These are phyloP conservation scores for Zasmidium cellare DNA, from an alignment of 2,329 filamentous ascomycete genomes.

Conservation along the genomic window DNA sequence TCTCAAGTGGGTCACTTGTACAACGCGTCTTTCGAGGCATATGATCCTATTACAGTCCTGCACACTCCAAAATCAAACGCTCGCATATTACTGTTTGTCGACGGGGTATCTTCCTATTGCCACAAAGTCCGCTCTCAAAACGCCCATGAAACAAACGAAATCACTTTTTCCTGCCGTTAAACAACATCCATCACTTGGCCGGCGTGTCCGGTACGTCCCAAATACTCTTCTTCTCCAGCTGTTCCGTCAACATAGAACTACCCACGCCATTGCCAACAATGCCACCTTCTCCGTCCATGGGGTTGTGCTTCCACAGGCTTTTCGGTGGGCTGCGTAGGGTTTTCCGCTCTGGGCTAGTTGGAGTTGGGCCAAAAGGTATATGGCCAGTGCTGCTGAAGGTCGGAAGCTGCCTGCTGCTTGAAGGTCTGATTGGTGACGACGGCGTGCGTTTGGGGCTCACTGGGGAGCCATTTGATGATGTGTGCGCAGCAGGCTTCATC, in stretches of 20 bases:
- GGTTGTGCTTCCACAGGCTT: neutral
- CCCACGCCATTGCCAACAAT: neutral
- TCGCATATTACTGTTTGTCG: neutral
- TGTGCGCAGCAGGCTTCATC: neutral
- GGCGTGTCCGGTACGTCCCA: conserved; percentile 51
- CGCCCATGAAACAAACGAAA: neutral
- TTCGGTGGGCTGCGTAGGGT: conserved; percentile 3
- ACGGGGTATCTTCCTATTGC: neutral
- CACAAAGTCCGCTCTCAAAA: neutral
- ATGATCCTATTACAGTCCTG: neutral
- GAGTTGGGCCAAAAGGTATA: conserved; percentile 32
- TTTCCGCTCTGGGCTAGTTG: neutral
- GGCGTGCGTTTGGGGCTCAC: neutral
- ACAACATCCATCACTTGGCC: conserved; percentile 10
- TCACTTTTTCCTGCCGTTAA: neutral
- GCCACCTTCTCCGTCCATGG: neutral
- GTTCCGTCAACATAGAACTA: neutral
- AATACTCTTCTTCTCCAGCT: conserved; percentile 23
- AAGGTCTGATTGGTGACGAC: neutral
- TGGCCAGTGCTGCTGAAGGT: conserved; percentile 33
- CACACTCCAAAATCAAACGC: neutral
- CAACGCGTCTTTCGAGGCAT: too few species aligned
- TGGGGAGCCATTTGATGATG: neutral
- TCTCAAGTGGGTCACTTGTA: neutral
- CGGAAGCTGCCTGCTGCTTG: conserved; percentile 21